These are phyloP conservation scores for Acanthochlamys bracteata DNA, from an alignment of 106 monocot genomes.

Conservation along the genomic window DNA sequence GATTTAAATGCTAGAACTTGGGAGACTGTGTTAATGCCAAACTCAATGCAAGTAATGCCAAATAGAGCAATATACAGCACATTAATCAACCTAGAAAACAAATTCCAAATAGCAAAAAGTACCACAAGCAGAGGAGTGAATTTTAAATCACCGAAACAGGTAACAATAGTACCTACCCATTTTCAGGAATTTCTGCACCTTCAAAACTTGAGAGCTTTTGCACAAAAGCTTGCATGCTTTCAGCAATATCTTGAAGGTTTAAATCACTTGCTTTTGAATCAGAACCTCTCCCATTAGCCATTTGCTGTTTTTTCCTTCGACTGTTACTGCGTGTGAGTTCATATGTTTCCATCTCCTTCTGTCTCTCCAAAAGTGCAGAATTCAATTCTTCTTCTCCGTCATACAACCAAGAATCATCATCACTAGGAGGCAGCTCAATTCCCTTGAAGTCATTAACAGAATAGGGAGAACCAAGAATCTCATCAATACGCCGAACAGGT, in stretches of 20 bases:
- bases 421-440: conserved; percentile 45
- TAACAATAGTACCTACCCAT: conserved; percentile 40
- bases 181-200: conserved; percentile 83
- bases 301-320: conserved; percentile 10
- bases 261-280: conserved; percentile 33
- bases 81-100: too few species aligned
- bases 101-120: too few species aligned
- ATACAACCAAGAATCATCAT: conserved; percentile 94
- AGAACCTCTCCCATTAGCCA: conserved; percentile 1
- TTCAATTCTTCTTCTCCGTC: conserved; percentile 84
- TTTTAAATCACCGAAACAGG: background rate
- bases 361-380: conserved; percentile 59
- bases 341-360: conserved; percentile 79
- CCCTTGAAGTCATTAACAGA: conserved; percentile 47
- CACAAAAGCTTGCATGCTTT: conserved; percentile 83
- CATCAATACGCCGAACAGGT: conserved; percentile 77
- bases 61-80: too few species aligned
- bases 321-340: conserved; percentile 40
- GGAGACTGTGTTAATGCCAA: too few species aligned
- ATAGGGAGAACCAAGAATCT: conserved; percentile 55
- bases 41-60: too few species aligned
- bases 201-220: conserved; percentile 87
- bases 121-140: too few species aligned
- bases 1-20: too few species aligned
- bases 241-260: conserved; percentile 62